Conservation (phyloP, 768 basidiomycete genomes). For the Cystofilobasidium ferigula region DNA sequence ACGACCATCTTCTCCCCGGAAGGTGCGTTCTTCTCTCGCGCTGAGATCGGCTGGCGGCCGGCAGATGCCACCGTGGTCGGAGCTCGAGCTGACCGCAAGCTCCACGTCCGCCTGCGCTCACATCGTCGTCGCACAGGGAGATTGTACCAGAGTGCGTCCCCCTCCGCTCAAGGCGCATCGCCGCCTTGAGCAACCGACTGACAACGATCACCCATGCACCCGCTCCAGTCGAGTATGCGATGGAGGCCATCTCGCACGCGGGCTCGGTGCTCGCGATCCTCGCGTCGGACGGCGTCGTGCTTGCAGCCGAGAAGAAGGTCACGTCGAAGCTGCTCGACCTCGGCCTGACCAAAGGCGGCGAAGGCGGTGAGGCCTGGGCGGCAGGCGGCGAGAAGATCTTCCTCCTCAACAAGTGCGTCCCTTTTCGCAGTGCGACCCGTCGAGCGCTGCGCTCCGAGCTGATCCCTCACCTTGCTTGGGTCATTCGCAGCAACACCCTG, state of each 20-base stretch:
- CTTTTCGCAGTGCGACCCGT: background rate
- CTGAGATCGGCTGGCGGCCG: too few species aligned
- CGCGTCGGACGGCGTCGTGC: slow-evolving; percentile 78
- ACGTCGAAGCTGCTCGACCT: slow-evolving; percentile 95
- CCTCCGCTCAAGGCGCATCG: too few species aligned
- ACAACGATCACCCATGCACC: slow-evolving; percentile 9
- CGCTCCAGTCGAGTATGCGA: slow-evolving; percentile 85
- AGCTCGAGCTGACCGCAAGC: background rate
- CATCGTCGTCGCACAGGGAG: slow-evolving; percentile 75
- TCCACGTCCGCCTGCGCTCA: background rate
- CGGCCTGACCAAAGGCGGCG: slow-evolving; percentile 65
- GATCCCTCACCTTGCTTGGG: background rate
- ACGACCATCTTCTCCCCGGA: slow-evolving; percentile 99
- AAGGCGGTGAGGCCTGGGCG: slow-evolving; percentile 39
- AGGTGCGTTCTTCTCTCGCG: slow-evolving; percentile 44
- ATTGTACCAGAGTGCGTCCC: slow-evolving; percentile 77
- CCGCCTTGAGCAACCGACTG: background rate
- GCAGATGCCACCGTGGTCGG: too few species aligned
- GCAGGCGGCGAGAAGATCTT: slow-evolving; percentile 99
- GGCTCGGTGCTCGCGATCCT: slow-evolving; percentile 87
- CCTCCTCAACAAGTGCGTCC: slow-evolving; percentile 58
- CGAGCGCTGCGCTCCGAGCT: slow-evolving; percentile 18
- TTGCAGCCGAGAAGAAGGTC: slow-evolving; percentile 94
- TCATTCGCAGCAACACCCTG: slow-evolving; percentile 66
- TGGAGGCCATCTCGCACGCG: slow-evolving; percentile 97